Evolutionary conservation across 2,329 filamentous ascomycete species (phyloP).

Genomic region (Aureobasidium lini): DNA sequence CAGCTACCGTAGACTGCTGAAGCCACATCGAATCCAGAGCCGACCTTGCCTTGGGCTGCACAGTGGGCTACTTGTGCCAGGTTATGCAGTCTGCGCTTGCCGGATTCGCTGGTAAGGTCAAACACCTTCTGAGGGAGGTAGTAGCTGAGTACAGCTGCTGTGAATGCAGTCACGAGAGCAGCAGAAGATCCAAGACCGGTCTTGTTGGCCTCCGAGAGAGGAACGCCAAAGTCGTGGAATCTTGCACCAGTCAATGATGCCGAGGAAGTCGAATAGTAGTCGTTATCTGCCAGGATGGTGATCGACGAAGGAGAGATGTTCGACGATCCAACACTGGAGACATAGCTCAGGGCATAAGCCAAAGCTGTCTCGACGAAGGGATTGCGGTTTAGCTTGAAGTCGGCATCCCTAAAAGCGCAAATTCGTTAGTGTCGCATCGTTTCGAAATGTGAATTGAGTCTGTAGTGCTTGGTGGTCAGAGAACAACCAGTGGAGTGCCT

Average conservation of each 20-base stretch:
- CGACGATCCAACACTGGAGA: conserved; percentile 43
- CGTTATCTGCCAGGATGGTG: conserved; percentile 87
- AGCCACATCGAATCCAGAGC: conserved; percentile 91
- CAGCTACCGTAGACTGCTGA: conserved; percentile 88
- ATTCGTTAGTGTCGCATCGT: conserved; percentile 17
- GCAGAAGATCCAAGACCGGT: conserved; percentile 93
- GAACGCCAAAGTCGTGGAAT: conserved; percentile 72
- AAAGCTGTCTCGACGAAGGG: conserved; percentile 90
- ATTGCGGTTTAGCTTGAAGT: conserved; percentile 52
- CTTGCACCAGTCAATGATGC: conserved; percentile 33
- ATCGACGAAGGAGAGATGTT: conserved; percentile 63
- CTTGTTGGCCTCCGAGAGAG: conserved; percentile 76
- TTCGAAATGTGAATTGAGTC: background rate
- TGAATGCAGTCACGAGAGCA: conserved; percentile 83
- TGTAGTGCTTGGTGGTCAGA: background rate
- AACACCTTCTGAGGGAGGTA: conserved; percentile 56
- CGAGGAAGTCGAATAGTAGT: conserved; percentile 80
- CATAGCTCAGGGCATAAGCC: conserved; percentile 79
- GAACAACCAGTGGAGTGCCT: background rate
- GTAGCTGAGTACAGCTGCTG: conserved; percentile 66
- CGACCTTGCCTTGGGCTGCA: conserved; percentile 92
- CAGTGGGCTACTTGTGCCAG: conserved; percentile 90
- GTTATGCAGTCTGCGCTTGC: conserved; percentile 69
- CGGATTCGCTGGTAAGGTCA: conserved; percentile 47
- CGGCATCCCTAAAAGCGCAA: conserved; percentile 25